phyloP scores from a whole-genome alignment of 2,329 filamentous ascomycete genomes.

The Aspergillus texensis region DNA sequence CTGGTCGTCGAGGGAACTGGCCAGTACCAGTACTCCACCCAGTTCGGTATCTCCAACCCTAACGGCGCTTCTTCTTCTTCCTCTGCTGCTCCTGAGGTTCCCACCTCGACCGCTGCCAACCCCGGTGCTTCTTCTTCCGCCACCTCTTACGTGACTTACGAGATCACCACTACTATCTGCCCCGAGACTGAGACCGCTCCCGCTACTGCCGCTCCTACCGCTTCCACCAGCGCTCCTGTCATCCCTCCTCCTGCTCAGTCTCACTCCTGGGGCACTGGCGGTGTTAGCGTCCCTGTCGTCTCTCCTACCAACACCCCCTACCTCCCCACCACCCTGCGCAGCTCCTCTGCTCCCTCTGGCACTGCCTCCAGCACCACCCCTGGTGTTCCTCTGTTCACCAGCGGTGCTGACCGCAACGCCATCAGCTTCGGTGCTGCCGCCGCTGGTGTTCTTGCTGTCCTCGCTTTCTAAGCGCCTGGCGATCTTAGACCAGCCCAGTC shows the following conservation, averaged over 20 bases:
- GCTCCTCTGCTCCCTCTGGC: conserved; percentile 16
- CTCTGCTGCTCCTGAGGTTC: conserved; percentile 4
- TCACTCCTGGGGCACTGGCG: conserved; percentile 1
- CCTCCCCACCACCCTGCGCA: conserved; percentile 16
- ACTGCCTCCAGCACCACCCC: conserved; percentile 17
- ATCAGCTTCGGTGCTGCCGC: conserved; percentile 39
- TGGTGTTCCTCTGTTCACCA: conserved; percentile 29
- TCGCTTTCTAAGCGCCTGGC: conserved; percentile 36
- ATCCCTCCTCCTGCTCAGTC: conserved; percentile 8
- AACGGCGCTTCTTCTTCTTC: conserved; percentile 18
- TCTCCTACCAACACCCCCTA: conserved; percentile 16
- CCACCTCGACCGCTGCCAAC: conserved; percentile 13
- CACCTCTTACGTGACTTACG: conserved; percentile 1
- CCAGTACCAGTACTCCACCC: conserved; percentile 64
- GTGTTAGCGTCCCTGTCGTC: conserved; percentile 18
- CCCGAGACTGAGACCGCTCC: conserved; percentile 15
- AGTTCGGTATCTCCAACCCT: conserved; percentile 59
- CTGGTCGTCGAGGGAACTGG: conserved; percentile 62
- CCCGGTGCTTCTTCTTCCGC: conserved; percentile 13
- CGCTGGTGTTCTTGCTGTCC: conserved; percentile 36
- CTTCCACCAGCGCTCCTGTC: conserved; percentile 11
- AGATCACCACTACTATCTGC: conserved; percentile 10
- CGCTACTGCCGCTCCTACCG: conserved; percentile 9
- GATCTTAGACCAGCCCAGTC: neutral
- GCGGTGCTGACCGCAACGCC: conserved; percentile 37